Base-by-base conservation (phyloP, 345 rosid species). In the Hibiscus tridactylites region DNA sequence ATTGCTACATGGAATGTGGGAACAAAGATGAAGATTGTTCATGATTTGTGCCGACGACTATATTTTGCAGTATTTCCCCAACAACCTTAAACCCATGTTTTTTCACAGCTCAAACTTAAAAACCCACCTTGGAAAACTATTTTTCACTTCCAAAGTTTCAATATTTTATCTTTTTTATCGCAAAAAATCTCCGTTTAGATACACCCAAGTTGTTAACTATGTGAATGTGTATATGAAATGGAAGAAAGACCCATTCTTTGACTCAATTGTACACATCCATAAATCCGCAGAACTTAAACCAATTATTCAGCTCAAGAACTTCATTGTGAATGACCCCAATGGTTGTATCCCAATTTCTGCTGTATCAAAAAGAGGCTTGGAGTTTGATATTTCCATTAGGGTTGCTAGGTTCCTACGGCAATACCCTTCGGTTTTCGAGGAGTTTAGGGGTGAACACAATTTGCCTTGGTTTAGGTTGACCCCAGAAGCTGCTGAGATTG, bases 391-490 rank as follows among this genome's bases (percentile, higher is more conserved):
- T 39, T 90, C 86, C 33, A 83, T 87, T 73, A 90, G 88, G 81
- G 86, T 88, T 71, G 90, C 91, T 0, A 81, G 82, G 83, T 91
- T 81, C 65, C 61, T 91, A 68, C 83, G 98, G 73, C 81, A 79
- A 59, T 88, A 82, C 72, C 97, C 98, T 29, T 86, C 95, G 0
- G 67, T 94, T 46, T 94, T 91, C 64, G 87, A 94, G 71, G 95
- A 90, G 83, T 94, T 90, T 69, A 81, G 72, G 8, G 95, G 95
- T 56, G 71, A 82, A 64, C 63, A 87, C 71, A 83, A 84, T 79
- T 81, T 90, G 71, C 98, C 98, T n/a, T 90, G 98, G 97, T 94
- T 91, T 81, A 85, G 85, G 79, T 65, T 94, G 73, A 94, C 96
- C 73, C 82, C 68, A 57, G 88, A 87, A 81, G 95, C 97, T 64